Conservation (phyloP, 768 basidiomycete genomes). For the Termitomyces sp. region DNA sequence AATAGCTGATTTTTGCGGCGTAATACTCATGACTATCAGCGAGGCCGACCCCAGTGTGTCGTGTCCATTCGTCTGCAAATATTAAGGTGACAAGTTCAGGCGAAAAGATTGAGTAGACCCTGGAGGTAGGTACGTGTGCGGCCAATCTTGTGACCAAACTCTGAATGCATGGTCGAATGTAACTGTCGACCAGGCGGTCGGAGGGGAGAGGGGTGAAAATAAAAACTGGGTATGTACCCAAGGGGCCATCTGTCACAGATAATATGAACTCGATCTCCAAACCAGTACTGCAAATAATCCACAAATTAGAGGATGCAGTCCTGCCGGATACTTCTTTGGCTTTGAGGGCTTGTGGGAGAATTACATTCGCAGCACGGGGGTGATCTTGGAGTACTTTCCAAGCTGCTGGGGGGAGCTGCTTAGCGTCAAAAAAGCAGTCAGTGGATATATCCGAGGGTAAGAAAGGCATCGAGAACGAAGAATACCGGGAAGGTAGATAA, state of each 20-base stretch:
- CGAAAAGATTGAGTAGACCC: conserved; percentile 67
- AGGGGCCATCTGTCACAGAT: conserved; percentile 47
- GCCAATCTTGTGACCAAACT: conserved; percentile 30
- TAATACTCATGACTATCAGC: conserved; percentile 46
- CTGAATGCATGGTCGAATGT: conserved; percentile 33
- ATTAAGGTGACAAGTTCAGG: conserved; percentile 34
- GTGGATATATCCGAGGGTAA: conserved; percentile 5
- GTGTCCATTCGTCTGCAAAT: conserved; percentile 47
- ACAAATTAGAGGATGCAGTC: conserved; percentile 19
- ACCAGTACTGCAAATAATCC: conserved; percentile 26
- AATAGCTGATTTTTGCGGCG: conserved; percentile 49
- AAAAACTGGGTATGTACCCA: conserved; percentile 65
- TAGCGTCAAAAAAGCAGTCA: conserved; percentile 21
- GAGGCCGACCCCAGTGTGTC: conserved; percentile 34
- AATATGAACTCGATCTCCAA: conserved; percentile 45
- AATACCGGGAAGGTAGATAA: not conserved
- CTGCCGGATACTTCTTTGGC: conserved; percentile 11
- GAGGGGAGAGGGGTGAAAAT: conserved; percentile 42
- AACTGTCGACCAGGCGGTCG: conserved; percentile 28
- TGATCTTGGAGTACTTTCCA: conserved; percentile 29
- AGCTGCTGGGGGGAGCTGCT: conserved; percentile 29
- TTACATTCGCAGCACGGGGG: conserved; percentile 33
- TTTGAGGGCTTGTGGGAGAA: conserved; percentile 33
- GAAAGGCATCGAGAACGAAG: conserved; percentile 7
- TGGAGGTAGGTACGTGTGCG: conserved; percentile 23